Conservation (phyloP, 495 filamentous ascomycete genomes). For the Hypoxylon intermedium region DNA sequence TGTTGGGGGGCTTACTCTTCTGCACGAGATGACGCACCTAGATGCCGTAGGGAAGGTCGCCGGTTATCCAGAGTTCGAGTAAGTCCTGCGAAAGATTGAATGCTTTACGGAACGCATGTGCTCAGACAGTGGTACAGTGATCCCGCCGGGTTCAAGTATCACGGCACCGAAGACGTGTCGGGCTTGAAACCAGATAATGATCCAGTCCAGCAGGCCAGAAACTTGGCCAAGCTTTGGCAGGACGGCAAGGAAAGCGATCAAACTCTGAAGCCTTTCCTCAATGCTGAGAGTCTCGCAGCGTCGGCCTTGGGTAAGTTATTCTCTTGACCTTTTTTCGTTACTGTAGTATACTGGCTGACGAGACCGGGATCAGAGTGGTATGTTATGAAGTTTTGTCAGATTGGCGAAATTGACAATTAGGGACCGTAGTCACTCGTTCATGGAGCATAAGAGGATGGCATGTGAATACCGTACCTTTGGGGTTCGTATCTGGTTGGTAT, state of each 20-base stretch:
- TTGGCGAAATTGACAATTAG: too few species aligned
- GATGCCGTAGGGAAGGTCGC: background rate
- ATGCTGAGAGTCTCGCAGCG: slow-evolving; percentile 4
- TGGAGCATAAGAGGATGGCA: too few species aligned
- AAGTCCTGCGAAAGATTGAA: background rate
- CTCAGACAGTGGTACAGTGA: background rate
- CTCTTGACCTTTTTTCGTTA: background rate
- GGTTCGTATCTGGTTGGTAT: too few species aligned
- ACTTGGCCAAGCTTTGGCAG: background rate
- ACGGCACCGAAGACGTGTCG: background rate
- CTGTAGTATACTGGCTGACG: too few species aligned
- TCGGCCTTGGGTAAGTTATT: slow-evolving; percentile 5
- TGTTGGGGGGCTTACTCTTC: background rate
- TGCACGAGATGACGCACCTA: slow-evolving; percentile 9
- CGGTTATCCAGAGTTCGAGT: background rate
- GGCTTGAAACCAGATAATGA: background rate
- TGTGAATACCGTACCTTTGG: too few species aligned
- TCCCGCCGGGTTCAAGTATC: background rate
- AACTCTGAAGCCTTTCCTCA: background rate
- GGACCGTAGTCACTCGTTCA: too few species aligned
- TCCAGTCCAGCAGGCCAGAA: background rate
- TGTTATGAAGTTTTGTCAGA: too few species aligned
- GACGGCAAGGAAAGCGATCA: background rate
- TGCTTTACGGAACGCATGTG: background rate
- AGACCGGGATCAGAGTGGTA: too few species aligned